Base-by-base conservation (phyloP, 306 rosid genomes). In the Cucurbita maxima region DNA sequence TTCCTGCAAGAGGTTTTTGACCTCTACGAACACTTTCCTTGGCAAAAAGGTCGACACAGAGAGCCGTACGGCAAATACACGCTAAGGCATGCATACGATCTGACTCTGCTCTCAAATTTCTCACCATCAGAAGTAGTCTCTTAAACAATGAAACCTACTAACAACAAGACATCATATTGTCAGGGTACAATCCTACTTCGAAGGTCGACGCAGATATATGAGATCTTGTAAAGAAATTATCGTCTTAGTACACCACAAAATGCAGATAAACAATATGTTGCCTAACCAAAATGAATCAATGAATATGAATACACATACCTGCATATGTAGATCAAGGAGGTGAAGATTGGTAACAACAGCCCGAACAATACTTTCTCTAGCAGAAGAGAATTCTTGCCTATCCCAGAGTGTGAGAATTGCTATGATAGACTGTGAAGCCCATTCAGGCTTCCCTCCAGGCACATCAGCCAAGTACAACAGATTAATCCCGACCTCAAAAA, bases 11-110 rank as follows among this genome's bases (percentile, higher is more conserved):
- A 83, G 99, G 99, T 77, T 94, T 94, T 87, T 95, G 99, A 76
- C 99, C 99, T 86, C 99, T 88, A 59, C 99, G 87, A 58, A 91
- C 97, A 1, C 99, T 95, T 82, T 95, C 99, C 88, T 95, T 95
- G 57, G 99, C 99, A 78, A 95, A 95, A 52, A 95, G 92, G 79
- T 95, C 92, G 48, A 95, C 99, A 78, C 99, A 95, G 55, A 95
- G 97, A 79, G 99, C 97, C 7, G 99, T 95, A 77, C 99, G 85
- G 85, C 99, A 95, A 83, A 95, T 91, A 76, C 96, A 95, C 7
- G 99, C 99, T 67, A 95, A 81, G 36, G 99, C 99, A 73, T 95
- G 85, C 99, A 95, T 95, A 30, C 99, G 97, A 76, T 95, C 99
- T 1, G 99, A 95, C 81, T 95, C 97, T 72, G 97, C 99, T 80